phyloP scores from a whole-genome alignment of 805 yeast genomes.

The Saccharomycopsis lassenensis region DNA sequence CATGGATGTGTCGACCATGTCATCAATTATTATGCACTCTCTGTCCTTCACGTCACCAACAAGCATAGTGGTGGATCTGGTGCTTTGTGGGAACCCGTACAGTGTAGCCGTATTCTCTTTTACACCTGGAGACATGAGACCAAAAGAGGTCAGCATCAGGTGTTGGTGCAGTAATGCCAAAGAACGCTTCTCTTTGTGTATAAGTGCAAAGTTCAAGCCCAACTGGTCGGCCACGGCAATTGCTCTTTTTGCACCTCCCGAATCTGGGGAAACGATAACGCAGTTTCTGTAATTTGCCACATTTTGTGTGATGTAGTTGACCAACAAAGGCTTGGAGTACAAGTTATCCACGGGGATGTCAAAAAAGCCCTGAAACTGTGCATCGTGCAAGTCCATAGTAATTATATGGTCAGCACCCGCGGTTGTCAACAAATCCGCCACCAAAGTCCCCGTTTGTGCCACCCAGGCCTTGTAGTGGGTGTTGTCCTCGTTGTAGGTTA shows the following conservation, averaged over 20 bases:
- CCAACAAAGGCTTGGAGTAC: conserved; percentile 78
- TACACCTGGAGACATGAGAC: neutral
- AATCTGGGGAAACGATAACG: conserved; percentile 94
- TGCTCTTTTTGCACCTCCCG: conserved; percentile 98
- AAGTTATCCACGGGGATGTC: conserved; percentile 93
- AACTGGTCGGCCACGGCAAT: conserved; percentile 86
- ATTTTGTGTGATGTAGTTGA: conserved; percentile 66
- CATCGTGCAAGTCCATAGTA: conserved; percentile 96
- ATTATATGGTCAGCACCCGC: conserved; percentile 96
- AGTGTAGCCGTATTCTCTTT: too few relatives aligned
- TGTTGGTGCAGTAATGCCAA: neutral
- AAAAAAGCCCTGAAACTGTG: conserved; percentile 96
- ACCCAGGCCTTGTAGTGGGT: conserved; percentile 89
- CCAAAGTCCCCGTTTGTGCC: conserved; percentile 86
- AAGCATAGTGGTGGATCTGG: conserved; percentile 67
- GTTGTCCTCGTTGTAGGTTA: conserved; percentile 28
- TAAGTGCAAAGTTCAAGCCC: conserved; percentile 83
- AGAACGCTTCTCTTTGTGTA: conserved; percentile 81
- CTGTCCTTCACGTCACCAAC: conserved; percentile 89
- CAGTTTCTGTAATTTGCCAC: conserved; percentile 76
- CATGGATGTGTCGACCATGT: conserved; percentile 84
- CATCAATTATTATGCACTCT: conserved; percentile 87
- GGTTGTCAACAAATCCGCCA: conserved; percentile 76
- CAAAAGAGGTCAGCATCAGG: neutral
- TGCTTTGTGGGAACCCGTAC: conserved; percentile 18